Conservation (phyloP, 73 alveolate genomes). For the Effrenium voratum region DNA sequence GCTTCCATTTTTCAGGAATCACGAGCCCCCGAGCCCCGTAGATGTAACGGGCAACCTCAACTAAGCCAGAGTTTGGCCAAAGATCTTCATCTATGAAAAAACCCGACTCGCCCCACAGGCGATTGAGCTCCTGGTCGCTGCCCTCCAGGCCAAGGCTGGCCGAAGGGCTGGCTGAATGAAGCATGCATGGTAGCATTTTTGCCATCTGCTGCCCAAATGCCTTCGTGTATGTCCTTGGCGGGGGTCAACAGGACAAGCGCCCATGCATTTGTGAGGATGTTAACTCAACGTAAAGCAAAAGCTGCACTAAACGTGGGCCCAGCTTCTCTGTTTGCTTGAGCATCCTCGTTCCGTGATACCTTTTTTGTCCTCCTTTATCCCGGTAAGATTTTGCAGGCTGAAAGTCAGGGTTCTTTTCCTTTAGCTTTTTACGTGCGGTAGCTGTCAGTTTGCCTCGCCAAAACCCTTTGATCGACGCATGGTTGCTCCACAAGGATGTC, state of each 20-base stretch:
- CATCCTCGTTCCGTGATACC: neutral
- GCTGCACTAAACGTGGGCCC: neutral
- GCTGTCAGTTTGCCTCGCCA: neutral
- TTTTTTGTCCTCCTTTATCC: neutral
- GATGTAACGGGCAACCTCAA: neutral
- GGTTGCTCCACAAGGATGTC: neutral
- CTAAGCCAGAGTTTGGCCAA: constrained; percentile 6
- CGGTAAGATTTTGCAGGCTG: neutral
- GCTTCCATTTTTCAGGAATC: neutral
- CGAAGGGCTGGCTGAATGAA: neutral
- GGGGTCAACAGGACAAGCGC: neutral
- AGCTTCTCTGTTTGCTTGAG: neutral
- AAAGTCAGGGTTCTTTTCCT: neutral
- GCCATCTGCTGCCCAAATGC: constrained; percentile 11
- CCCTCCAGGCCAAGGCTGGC: neutral
- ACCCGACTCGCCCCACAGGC: neutral
- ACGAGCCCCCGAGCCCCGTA: constrained; percentile 20
- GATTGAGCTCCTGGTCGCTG: neutral
- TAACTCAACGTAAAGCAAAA: too few species aligned
- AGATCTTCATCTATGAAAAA: neutral
- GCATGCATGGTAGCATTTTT: neutral
- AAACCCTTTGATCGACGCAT: neutral
- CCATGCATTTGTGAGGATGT: too few species aligned
- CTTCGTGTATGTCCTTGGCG: constrained; percentile 19
- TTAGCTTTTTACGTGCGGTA: neutral